Conservation (phyloP, 2,329 filamentous ascomycete genomes). For the Sporothrix pseudoabietina region DNA sequence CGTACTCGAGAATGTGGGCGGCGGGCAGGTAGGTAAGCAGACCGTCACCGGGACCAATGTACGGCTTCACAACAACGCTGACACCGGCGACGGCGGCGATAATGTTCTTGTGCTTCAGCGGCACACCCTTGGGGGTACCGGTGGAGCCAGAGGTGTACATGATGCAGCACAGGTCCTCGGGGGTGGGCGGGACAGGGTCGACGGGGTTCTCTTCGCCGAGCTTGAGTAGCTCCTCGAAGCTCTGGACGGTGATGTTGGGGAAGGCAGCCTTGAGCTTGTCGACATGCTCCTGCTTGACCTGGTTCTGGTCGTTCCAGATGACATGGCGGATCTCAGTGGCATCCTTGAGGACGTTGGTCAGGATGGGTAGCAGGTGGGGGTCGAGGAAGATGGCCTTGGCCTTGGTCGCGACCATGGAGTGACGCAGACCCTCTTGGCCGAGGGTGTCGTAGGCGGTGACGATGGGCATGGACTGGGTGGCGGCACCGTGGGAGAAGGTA, state of each 20-base stretch:
- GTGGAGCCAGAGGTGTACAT: slow-evolving; percentile 79
- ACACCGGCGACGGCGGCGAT: slow-evolving; percentile 78
- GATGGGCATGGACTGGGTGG: slow-evolving; percentile 78
- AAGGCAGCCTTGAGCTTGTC: slow-evolving; percentile 55
- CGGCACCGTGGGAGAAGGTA: slow-evolving; percentile 53
- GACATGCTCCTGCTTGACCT: slow-evolving; percentile 54
- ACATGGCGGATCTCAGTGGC: slow-evolving; percentile 55
- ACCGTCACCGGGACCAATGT: slow-evolving; percentile 75
- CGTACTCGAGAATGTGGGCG: slow-evolving; percentile 87
- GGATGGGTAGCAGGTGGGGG: slow-evolving; percentile 65
- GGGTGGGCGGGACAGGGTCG: slow-evolving; percentile 67
- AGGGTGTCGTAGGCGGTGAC: slow-evolving; percentile 84
- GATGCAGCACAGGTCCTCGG: slow-evolving; percentile 76
- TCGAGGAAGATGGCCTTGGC: slow-evolving; percentile 75
- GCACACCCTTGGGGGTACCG: slow-evolving; percentile 78
- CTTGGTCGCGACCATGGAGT: slow-evolving; percentile 72
- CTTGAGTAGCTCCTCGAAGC: slow-evolving; percentile 55
- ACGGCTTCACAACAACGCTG: slow-evolving; percentile 72
- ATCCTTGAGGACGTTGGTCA: slow-evolving; percentile 56
- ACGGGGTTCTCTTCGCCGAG: slow-evolving; percentile 64
- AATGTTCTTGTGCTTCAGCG: slow-evolving; percentile 73
- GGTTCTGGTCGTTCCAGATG: slow-evolving; percentile 58
- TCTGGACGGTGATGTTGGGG: slow-evolving; percentile 51
- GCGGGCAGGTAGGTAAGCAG: slow-evolving; percentile 83
- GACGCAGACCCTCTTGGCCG: slow-evolving; percentile 72